Evolutionary conservation across 2,329 filamentous ascomycete genomes (phyloP).

Genomic region (Neofusicoccum laricinum): DNA sequence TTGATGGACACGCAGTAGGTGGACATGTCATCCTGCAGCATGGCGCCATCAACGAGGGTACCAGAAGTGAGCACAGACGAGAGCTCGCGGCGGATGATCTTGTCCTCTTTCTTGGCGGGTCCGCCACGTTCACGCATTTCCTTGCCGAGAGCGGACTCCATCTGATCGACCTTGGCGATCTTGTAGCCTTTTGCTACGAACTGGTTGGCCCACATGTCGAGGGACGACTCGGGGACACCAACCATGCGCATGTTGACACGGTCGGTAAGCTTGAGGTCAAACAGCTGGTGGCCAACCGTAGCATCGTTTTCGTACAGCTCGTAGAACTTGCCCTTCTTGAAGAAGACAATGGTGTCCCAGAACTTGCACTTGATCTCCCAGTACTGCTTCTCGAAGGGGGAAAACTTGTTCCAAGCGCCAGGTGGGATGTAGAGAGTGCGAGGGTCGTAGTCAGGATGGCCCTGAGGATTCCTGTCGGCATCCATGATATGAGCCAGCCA

Average conservation of each 20-base stretch:
- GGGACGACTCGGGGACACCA: conserved; percentile 88
- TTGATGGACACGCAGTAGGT: conserved; percentile 97
- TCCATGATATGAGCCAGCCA: conserved; percentile 88
- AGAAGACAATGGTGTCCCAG: conserved; percentile 97
- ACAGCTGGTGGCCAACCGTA: conserved; percentile 91
- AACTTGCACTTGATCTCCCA: conserved; percentile 99
- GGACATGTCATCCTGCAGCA: conserved; percentile 97
- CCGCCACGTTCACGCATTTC: conserved; percentile 94
- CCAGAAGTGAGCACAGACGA: conserved; percentile 88
- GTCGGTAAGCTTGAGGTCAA: conserved; percentile 96
- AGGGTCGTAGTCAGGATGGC: conserved; percentile 86
- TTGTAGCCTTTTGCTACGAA: conserved; percentile 98
- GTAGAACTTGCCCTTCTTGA: conserved; percentile 99
- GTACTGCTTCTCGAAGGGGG: conserved; percentile 95
- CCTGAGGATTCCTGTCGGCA: conserved; percentile 74
- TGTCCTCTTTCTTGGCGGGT: conserved; percentile 73
- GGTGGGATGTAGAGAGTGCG: conserved; percentile 89
- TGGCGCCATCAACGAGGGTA: conserved; percentile 89
- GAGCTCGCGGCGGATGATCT: conserved; percentile 88
- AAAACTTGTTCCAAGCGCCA: conserved; percentile 75
- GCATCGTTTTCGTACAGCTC: conserved; percentile 98
- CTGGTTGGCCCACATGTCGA: conserved; percentile 97
- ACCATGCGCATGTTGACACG: conserved; percentile 99
- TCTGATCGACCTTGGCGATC: conserved; percentile 93
- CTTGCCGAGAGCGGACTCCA: conserved; percentile 91